Conservation (phyloP, 768 basidiomycete genomes). For the Amanita exitialis region DNA sequence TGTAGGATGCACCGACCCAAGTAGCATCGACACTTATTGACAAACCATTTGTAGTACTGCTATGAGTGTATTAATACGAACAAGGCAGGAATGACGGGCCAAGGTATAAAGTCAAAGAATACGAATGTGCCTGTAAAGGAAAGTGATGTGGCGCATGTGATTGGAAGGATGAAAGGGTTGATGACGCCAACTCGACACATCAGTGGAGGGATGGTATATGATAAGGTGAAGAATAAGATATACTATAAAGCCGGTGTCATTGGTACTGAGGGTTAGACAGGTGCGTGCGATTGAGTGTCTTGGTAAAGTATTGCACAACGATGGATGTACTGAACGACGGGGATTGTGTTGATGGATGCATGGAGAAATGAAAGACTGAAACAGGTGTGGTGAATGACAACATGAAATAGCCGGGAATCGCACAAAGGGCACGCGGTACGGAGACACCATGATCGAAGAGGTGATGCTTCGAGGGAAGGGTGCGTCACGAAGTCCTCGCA, state of each 20-base stretch:
- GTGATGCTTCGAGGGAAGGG: background rate
- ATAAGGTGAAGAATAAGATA: constrained; percentile 85
- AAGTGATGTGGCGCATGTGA: constrained; percentile 7
- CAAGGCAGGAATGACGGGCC: constrained; percentile 11
- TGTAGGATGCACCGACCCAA: background rate
- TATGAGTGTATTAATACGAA: constrained; percentile 4
- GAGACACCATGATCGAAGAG: constrained; percentile 5
- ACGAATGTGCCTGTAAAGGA: constrained; percentile 7
- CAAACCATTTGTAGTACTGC: constrained; percentile 3
- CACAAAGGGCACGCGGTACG: constrained; percentile 6
- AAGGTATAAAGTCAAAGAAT: constrained; percentile 7
- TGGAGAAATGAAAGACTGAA: constrained; percentile 17
- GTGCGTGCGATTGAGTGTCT: constrained; percentile 20
- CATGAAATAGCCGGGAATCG: constrained; percentile 10
- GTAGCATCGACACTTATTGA: constrained; percentile 3
- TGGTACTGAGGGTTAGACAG: constrained; percentile 9
- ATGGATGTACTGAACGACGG: constrained; percentile 46
- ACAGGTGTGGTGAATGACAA: constrained; percentile 13
- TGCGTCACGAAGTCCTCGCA: background rate
- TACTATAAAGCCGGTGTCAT: constrained; percentile 52
- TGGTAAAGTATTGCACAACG: constrained; percentile 29
- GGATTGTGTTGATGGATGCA: constrained; percentile 34
- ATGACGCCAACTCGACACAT: constrained; percentile 22
- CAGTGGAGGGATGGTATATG: constrained; percentile 32
- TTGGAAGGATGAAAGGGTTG: constrained; percentile 25